phyloP scores from a whole-genome alignment of 2,329 filamentous ascomycete species.

The Penicillium occitanis region DNA sequence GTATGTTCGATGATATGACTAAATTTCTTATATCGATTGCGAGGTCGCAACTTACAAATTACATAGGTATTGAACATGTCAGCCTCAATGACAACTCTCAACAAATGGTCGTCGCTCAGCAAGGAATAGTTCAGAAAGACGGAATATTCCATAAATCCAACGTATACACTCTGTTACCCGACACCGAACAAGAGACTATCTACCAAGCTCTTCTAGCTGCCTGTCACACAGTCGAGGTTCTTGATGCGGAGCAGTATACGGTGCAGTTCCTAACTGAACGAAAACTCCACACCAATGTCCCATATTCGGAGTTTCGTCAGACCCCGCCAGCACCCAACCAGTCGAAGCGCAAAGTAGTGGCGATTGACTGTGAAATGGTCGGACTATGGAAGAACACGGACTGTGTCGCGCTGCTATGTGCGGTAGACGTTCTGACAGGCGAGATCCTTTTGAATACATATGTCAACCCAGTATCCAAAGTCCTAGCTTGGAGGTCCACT shows the following conservation, averaged over 20 bases:
- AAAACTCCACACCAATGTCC: background rate
- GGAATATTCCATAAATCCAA: background rate
- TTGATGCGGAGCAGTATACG: conserved; percentile 10
- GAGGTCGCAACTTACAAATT: background rate
- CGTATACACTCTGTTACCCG: background rate
- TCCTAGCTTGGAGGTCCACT: conserved; percentile 40
- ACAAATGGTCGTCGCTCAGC: background rate
- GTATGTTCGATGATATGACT: background rate
- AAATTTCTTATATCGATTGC: background rate
- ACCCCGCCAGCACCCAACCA: too few relatives aligned
- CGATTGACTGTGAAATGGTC: conserved; percentile 54
- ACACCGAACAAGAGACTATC: background rate
- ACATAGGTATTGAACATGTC: background rate
- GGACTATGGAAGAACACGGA: conserved; percentile 30
- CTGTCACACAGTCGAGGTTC: conserved; percentile 7
- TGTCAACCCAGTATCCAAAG: conserved; percentile 38
- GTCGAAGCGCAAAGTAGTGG: conserved; percentile 34
- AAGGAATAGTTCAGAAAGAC: background rate
- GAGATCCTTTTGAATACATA: conserved; percentile 48
- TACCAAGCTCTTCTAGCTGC: background rate
- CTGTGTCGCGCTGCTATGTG: conserved; percentile 42
- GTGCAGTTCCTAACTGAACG: background rate
- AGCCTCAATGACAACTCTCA: background rate
- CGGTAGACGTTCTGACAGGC: conserved; percentile 50
- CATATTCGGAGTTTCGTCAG: conserved; percentile 5